Evolutionary conservation across 2,329 filamentous ascomycete genomes (phyloP).

Genomic region (Colletotrichum simmondsii): DNA sequence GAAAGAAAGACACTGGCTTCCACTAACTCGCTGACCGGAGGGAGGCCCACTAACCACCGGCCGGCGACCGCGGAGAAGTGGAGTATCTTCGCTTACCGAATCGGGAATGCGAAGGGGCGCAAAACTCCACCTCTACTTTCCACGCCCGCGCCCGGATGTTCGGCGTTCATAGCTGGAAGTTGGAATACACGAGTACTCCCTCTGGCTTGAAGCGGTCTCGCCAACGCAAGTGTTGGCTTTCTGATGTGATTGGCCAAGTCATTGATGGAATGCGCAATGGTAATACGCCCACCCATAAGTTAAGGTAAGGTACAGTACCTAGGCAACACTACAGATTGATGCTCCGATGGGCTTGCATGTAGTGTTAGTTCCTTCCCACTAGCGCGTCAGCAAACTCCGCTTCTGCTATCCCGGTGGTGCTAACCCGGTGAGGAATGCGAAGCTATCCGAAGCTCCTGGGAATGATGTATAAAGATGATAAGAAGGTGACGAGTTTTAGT

Average conservation of each 20-base stretch:
- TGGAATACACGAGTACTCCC: background rate
- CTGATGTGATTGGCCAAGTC: background rate
- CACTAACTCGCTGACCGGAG: too few species aligned
- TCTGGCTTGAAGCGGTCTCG: too few species aligned
- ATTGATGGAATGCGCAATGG: background rate
- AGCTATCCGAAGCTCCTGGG: background rate
- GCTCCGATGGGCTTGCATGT: background rate
- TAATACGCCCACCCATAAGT: background rate
- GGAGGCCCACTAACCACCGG: background rate
- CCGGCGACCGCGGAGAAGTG: background rate
- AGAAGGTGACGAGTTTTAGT: background rate
- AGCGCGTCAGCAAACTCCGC: background rate
- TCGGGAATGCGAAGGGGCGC: constrained; percentile 21
- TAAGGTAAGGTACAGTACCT: too few species aligned
- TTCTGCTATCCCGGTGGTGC: background rate
- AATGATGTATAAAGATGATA: constrained; percentile 9
- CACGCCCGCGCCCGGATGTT: background rate
- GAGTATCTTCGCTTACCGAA: constrained; percentile 7
- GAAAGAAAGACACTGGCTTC: too few species aligned
- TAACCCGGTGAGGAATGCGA: constrained; percentile 18
- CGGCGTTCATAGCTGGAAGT: background rate
- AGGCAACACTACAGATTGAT: background rate
- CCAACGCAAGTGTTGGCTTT: background rate
- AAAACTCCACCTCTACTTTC: background rate
- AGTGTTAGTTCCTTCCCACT: background rate